Conservation (phyloP, 2,329 filamentous ascomycete species). For the Biscogniauxia mediterranea region DNA sequence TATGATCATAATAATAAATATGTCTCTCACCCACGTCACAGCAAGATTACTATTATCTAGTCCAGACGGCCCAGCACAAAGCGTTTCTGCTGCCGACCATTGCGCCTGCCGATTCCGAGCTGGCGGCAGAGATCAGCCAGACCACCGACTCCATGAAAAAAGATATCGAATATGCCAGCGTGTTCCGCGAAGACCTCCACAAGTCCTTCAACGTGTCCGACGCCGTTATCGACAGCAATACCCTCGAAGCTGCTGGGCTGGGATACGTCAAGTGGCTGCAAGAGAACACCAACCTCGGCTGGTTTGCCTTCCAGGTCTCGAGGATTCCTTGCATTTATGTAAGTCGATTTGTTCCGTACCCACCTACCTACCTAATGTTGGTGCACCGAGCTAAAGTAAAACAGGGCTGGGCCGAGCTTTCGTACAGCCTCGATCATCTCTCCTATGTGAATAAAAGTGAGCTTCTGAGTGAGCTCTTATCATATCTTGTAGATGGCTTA, state of each 20-base stretch:
- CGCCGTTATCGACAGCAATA: background rate
- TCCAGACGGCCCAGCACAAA: background rate
- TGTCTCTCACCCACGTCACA: background rate
- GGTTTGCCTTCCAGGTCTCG: background rate
- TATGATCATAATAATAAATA: too few species aligned
- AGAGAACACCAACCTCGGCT: slow-evolving; percentile 1
- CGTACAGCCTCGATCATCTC: too few species aligned
- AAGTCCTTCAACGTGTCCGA: background rate
- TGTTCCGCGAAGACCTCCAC: too few species aligned
- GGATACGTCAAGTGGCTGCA: slow-evolving; percentile 1
- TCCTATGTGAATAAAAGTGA: too few species aligned
- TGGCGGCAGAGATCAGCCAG: too few species aligned
- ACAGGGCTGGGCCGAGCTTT: too few species aligned
- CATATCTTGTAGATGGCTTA: too few species aligned
- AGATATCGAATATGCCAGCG: too few species aligned
- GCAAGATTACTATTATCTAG: slow-evolving; percentile 4
- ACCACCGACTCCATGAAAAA: too few species aligned
- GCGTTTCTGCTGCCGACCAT: background rate
- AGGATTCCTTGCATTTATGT: slow-evolving; percentile 2
- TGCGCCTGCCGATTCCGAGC: background rate
- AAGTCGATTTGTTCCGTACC: background rate
- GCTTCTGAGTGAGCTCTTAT: too few species aligned
- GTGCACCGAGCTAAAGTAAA: too few species aligned
- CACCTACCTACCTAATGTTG: too few species aligned
- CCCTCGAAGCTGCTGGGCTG: background rate